Base-by-base conservation (phyloP, 2,329 filamentous ascomycete genomes). In the Colletotrichum sp. region DNA sequence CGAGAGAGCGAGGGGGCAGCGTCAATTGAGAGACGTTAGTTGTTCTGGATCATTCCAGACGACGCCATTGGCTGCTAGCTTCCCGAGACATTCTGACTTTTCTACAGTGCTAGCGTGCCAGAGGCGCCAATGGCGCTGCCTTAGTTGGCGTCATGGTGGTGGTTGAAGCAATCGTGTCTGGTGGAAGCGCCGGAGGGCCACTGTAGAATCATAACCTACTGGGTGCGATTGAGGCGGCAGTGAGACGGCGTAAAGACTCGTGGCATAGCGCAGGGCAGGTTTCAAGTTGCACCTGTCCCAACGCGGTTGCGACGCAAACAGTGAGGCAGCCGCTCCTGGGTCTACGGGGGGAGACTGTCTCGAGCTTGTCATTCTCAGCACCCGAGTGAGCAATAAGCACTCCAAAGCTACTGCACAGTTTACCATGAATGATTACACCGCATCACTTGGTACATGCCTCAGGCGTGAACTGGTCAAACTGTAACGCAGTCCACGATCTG, bases 31-130 rank as follows among this genome's bases (percentile, higher is more conserved):
- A 19, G 25, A 12, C 25, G 22, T 39, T 36, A 57, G 44, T n/a
- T 48, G 27, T 59, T 68, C 65, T 69, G 59, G 60, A 64, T 27
- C 28, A 64, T 76, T 75, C 59, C 34, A 39, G 48, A 48, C 59
- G 25, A 44, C 9, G 55, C 48, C 70, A 60, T 59, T 65, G 74
- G 59, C 6, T 22, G 32, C 34, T 66, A 32, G 15, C 13, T 39
- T 75, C 44, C 73, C 64, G 73, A 75, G 69, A 73, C 70, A 75
- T 68, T 55, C 63, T 55, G 16, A 44, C 27, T 28, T 16, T 68
- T 30, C 55, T 30, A 55, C 15, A 44, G n/a, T 32, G 55, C 28
- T 13, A 32, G 44, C 44, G 44, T 48, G 28, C 27, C 16, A 22
- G 44, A 16, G 39, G 12, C 30, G 63, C 32, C 15, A 27, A 59